Percentiles rank a stretch among this genome's conserved stretches.
phyloP scores from a whole-genome alignment of 2,329 filamentous ascomycete species.

The Alternaria conjuncta region DNA sequence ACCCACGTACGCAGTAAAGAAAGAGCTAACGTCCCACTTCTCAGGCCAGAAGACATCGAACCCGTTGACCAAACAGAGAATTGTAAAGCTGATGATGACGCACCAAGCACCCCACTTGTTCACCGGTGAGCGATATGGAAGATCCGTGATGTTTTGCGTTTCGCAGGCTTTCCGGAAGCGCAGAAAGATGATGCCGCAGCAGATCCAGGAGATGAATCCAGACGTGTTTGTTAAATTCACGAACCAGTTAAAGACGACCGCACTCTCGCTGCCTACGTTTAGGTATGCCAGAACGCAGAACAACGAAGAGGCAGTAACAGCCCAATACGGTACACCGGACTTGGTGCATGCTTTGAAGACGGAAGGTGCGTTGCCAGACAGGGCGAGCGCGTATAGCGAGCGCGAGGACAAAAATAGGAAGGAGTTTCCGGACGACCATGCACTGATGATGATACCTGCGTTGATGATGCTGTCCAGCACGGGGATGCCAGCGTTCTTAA shows the following conservation, averaged over 20 bases:
- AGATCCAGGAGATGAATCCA: constrained; percentile 62
- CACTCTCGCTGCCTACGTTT: constrained; percentile 51
- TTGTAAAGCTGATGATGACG: constrained; percentile 62
- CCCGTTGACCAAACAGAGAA: constrained; percentile 76
- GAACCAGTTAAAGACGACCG: constrained; percentile 70
- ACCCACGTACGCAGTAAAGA: constrained; percentile 71
- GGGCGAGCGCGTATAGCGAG: constrained; percentile 61
- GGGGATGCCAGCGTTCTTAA: constrained; percentile 58
- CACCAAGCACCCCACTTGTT: constrained; percentile 71
- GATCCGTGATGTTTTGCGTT: constrained; percentile 58
- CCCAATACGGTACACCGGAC: constrained; percentile 62
- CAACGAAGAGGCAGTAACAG: constrained; percentile 52
- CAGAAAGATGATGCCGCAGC: constrained; percentile 63
- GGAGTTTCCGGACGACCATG: constrained; percentile 63
- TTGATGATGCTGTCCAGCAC: constrained; percentile 72
- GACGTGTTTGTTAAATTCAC: constrained; percentile 69
- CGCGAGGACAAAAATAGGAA: constrained; percentile 62
- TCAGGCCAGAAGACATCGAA: constrained; percentile 75
- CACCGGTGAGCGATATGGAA: constrained; percentile 61
- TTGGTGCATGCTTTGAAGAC: constrained; percentile 67
- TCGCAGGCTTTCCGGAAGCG: constrained; percentile 66
- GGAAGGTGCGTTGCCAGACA: constrained; percentile 69
- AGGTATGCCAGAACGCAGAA: constrained; percentile 59
- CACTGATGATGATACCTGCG: constrained; percentile 70
- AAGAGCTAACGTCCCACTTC: constrained; percentile 67